phyloP scores from a whole-genome alignment of 2,329 filamentous ascomycete species.

The Daldinia sp. region DNA sequence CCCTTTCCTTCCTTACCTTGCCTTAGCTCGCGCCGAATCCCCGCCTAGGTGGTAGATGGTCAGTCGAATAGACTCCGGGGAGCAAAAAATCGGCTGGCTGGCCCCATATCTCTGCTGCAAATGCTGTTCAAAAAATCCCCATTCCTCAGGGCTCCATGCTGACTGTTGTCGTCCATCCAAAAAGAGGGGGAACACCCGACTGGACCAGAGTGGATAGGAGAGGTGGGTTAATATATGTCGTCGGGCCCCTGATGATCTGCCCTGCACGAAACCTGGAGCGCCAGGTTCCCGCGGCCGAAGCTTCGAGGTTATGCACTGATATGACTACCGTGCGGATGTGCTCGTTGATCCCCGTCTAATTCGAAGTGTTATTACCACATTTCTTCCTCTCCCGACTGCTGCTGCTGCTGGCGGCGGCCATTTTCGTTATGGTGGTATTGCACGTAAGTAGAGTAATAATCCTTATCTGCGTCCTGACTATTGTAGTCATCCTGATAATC shows the following conservation, averaged over 20 bases:
- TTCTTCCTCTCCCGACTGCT: constrained; percentile 47
- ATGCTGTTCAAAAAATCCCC: constrained; percentile 28
- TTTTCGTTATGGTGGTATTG: constrained; percentile 39
- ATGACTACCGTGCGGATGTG: constrained; percentile 5
- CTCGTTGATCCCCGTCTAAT: constrained; percentile 6
- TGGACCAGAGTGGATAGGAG: constrained; percentile 4
- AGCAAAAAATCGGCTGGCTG: not conserved
- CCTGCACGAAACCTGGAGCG: constrained; percentile 17
- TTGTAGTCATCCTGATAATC: constrained; percentile 51
- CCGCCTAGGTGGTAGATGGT: not conserved
- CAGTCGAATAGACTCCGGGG: not conserved
- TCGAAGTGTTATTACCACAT: constrained; percentile 53
- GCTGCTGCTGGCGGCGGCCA: constrained; percentile 30
- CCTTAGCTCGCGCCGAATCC: not conserved
- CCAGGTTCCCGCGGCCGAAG: constrained; percentile 12
- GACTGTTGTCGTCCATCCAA: constrained; percentile 19
- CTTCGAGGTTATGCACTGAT: constrained; percentile 30
- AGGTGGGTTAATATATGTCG: constrained; percentile 7
- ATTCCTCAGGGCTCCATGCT: constrained; percentile 22
- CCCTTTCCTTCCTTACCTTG: not conserved
- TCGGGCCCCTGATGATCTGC: constrained; percentile 20
- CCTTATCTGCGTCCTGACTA: constrained; percentile 37
- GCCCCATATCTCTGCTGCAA: constrained; percentile 17
- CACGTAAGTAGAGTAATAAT: constrained; percentile 43
- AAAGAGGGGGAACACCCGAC: constrained; percentile 14